These are phyloP conservation scores for Lumnitzera racemosa DNA, from an alignment of 345 rosid genomes.

Conservation along the genomic window DNA sequence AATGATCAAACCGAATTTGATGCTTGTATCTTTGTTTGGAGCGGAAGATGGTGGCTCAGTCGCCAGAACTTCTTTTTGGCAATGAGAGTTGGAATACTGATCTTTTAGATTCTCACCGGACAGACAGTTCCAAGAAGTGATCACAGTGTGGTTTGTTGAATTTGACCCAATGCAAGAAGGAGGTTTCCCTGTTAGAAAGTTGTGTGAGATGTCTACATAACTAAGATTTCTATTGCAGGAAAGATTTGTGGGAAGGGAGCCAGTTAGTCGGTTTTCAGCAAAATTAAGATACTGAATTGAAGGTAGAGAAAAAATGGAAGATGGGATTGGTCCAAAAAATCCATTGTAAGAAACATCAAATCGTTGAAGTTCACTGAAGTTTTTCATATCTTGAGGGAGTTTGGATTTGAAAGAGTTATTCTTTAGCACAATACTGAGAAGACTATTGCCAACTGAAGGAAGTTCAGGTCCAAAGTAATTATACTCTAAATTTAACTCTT, in stretches of 20 bases:
- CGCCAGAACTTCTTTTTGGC: conserved; percentile 73
- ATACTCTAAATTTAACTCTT: conserved; percentile 49
- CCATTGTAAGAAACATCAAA: conserved; percentile 58
- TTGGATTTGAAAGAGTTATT: conserved; percentile 63
- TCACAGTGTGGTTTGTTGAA: conserved; percentile 42
- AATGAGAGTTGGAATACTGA: conserved; percentile 66
- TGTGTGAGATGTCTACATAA: conserved; percentile 57
- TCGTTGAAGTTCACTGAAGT: conserved; percentile 34
- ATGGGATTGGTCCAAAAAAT: conserved; percentile 50
- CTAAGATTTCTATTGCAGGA: conserved; percentile 45
- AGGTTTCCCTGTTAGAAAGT: conserved; percentile 62
- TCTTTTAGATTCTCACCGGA: conserved; percentile 34
- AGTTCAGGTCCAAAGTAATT: conserved; percentile 58
- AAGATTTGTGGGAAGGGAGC: conserved; percentile 35
- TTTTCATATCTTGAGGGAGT: conserved; percentile 39
- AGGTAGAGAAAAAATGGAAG: conserved; percentile 48
- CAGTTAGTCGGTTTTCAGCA: conserved; percentile 45
- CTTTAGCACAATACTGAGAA: conserved; percentile 32
- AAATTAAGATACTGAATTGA: conserved; percentile 50
- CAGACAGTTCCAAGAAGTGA: conserved; percentile 75
- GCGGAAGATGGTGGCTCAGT: conserved; percentile 40
- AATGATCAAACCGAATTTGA: conserved; percentile 43
- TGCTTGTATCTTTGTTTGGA: conserved; percentile 19
- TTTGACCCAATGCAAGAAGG: conserved; percentile 47
- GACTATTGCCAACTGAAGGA: conserved; percentile 46